Conservation (phyloP, 306 rosid species). For the Vicia villosa region DNA sequence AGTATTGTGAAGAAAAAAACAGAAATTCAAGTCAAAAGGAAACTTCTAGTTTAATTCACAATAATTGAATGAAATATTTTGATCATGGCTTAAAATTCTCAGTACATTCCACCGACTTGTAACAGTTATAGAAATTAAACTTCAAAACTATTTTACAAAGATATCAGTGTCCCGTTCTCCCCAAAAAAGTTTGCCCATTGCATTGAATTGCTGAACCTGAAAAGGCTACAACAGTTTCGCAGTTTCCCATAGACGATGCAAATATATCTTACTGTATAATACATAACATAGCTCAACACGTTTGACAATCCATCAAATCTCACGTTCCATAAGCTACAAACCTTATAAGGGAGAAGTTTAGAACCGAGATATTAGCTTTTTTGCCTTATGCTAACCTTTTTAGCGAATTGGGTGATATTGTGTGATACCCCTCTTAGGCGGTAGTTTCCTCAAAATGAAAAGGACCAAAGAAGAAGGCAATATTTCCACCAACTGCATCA, state of each 20-base stretch:
- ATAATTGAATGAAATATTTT: constrained; percentile 22
- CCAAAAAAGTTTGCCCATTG: constrained; percentile 36
- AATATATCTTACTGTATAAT: constrained; percentile 35
- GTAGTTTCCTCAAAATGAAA: constrained; percentile 60
- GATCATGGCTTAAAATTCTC: constrained; percentile 20
- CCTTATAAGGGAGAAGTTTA: constrained; percentile 37
- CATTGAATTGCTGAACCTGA: constrained; percentile 30
- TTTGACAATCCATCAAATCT: constrained; percentile 40
- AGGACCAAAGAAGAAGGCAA: constrained; percentile 59
- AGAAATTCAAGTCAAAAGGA: constrained; percentile 19
- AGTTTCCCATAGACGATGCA: constrained; percentile 39
- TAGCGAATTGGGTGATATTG: constrained; percentile 61
- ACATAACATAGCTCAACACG: constrained; percentile 42
- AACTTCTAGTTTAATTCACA: constrained; percentile 7
- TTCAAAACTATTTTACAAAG: constrained; percentile 43
- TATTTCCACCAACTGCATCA: constrained; percentile 58
- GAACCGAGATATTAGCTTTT: constrained; percentile 42
- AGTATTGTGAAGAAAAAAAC: not conserved
- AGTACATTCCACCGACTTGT: constrained; percentile 33
- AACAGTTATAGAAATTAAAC: constrained; percentile 27
- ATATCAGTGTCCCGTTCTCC: constrained; percentile 34
- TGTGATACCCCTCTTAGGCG: constrained; percentile 58
- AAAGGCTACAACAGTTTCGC: constrained; percentile 24
- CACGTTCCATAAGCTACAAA: constrained; percentile 37
- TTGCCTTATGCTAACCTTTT: constrained; percentile 33